Base-by-base conservation (phyloP, 2,329 filamentous ascomycete species). In the Cryphonectria japonica region DNA sequence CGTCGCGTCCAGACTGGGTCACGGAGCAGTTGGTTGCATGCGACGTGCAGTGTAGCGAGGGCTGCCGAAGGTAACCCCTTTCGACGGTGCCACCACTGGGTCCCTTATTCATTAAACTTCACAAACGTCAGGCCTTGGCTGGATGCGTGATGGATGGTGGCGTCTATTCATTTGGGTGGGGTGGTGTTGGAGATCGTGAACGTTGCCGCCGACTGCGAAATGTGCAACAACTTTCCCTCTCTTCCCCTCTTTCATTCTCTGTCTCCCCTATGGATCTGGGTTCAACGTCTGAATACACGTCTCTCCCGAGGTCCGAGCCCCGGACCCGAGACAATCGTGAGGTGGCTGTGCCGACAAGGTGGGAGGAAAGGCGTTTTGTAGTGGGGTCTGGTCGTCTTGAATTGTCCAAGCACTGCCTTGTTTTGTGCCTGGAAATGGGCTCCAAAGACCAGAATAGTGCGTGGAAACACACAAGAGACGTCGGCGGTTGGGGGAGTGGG, bases 41-140 rank as follows among this genome's bases (percentile, higher is more conserved):
- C 37, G 29, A 52, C 41, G 50, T 65, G 63, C 63, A 65, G 63
- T 65, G 63, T 50, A 65, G 43, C 63, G 19, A 65, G 41, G 63
- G 63, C 43, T 52, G 61, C 61, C 61, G 61, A 64, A 39, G 16
- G 41, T 46, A 39, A 39, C 41, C 41, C 46, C 46, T 50, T 65
- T 65, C 43, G 43, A 29, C 43, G 43, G 63, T 65, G 63, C 13
- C 63, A 65, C 63, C 39, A 32, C 41, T 50, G 63, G 46, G 43
- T 22, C 34, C 63, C 63, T 52, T 65, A 43, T 50, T 50, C 41
- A 65, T 65, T 65, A 46, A 64, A 64, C 61, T 64, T 26, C 11
- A 26, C 37, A 41, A 64, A 64, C 39, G 37, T 46, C 61, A 26
- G 22, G 32, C 54, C 26, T 2, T n/a, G 59, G 7, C 34, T n/a